Conservation (phyloP, 208 protist species). For the Leishmania tarentolae region DNA sequence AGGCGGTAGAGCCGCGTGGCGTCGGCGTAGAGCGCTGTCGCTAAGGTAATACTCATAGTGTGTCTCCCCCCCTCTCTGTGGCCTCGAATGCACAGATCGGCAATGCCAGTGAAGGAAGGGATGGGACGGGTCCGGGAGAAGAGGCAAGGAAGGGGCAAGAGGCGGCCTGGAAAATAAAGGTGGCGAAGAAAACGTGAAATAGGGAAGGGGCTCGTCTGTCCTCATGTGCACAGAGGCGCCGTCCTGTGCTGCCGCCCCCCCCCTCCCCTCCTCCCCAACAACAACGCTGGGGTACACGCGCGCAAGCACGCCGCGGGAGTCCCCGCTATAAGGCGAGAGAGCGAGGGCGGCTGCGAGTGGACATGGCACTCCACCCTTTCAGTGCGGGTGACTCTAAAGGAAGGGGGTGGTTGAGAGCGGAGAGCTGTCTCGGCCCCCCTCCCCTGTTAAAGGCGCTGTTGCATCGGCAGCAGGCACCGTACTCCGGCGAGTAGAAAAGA, state of each 20-base stretch:
- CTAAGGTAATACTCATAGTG: conserved; percentile 13
- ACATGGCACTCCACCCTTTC: background rate
- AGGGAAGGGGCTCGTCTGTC: background rate
- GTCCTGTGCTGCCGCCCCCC: background rate
- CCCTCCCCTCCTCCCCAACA: background rate
- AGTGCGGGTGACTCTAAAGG: background rate
- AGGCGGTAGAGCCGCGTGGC: conserved; percentile 26
- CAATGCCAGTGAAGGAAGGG: background rate
- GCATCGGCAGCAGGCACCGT: background rate
- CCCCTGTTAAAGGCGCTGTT: background rate
- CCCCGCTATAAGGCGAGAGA: background rate
- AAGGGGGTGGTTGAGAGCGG: background rate
- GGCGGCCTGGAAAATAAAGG: background rate
- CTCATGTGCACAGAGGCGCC: background rate
- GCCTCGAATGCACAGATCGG: background rate
- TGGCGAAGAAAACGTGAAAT: background rate
- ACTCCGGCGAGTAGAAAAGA: background rate
- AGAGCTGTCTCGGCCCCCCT: background rate
- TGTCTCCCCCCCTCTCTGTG: background rate
- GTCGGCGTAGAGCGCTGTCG: conserved; percentile 27
- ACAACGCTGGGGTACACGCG: background rate
- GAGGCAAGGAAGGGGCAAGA: background rate
- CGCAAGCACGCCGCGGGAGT: background rate
- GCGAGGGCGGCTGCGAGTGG: background rate
- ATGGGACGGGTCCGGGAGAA: background rate